phyloP scores from a whole-genome alignment of 192 early-diverging fungal species.

The Pecoramyces ruminantium region DNA sequence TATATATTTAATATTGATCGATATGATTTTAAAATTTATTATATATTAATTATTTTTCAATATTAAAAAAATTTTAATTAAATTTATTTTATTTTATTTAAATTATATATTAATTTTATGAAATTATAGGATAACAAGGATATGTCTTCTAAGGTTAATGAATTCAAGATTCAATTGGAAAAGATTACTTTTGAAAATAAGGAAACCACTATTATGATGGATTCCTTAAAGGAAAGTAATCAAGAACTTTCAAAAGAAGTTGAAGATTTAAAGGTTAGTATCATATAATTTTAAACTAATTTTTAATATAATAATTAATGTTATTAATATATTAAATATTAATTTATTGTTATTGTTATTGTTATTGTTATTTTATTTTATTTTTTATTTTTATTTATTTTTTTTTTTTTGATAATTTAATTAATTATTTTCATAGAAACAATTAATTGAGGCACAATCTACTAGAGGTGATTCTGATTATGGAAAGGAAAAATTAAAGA shows the following conservation, averaged over 20 bases:
- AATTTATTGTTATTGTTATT: no score
- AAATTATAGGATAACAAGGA: conserved; percentile 48
- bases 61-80: no score
- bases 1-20: no score
- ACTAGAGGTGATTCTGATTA: conserved; percentile 28
- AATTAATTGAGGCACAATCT: conserved; percentile 22
- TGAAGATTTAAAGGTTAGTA: conserved; percentile 47
- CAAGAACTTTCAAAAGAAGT: conserved; percentile 54
- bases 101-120: no score
- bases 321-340: no score
- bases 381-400: no score
- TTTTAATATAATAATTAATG: not conserved
- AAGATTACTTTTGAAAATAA: conserved; percentile 77
- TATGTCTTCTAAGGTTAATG: conserved; percentile 46
- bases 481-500: conserved; percentile 61
- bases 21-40: no score
- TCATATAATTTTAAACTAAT: no score
- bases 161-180: conserved; percentile 69
- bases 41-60: no score
- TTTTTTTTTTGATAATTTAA: no score
- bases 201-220: conserved; percentile 76
- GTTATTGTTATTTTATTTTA: conserved; percentile 3
- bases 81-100: no score
- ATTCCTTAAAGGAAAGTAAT: conserved; percentile 75
- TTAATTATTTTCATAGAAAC: conserved; percentile 17